Percentiles rank a stretch among this genome's conserved stretches.
Conservation (phyloP, 2,329 filamentous ascomycete species). For the Neonectria ditissima region DNA sequence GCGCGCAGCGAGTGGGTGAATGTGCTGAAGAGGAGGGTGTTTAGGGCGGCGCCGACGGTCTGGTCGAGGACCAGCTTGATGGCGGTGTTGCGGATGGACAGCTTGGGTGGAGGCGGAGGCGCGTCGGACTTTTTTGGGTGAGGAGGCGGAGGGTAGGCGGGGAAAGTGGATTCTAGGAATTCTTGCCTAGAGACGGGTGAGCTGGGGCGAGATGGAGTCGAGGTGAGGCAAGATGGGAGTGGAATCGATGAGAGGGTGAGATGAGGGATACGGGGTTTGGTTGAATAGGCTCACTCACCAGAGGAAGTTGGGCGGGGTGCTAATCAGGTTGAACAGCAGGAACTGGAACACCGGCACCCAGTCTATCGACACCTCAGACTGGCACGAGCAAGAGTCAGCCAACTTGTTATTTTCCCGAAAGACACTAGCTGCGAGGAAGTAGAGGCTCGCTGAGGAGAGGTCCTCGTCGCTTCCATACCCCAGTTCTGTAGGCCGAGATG, state of each 20-base stretch:
- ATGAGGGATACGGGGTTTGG: background rate
- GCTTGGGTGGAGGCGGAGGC: constrained; percentile 51
- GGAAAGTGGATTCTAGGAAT: constrained; percentile 80
- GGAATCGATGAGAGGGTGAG: background rate
- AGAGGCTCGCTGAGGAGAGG: background rate
- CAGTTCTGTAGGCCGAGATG: constrained; percentile 70
- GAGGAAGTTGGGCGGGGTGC: constrained; percentile 84
- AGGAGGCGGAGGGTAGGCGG: constrained; percentile 66
- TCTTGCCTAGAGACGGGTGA: constrained; percentile 69
- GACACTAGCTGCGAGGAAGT: background rate
- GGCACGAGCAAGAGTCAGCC: background rate
- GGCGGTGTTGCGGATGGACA: constrained; percentile 72
- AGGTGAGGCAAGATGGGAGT: constrained; percentile 9
- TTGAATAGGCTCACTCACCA: constrained; percentile 67
- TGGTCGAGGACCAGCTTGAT: constrained; percentile 78
- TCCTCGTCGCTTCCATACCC: constrained; percentile 59
- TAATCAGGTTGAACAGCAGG: constrained; percentile 77
- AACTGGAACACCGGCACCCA: constrained; percentile 80
- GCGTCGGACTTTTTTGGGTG: constrained; percentile 53
- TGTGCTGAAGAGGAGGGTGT: constrained; percentile 73
- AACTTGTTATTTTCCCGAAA: background rate
- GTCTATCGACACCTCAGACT: constrained; percentile 73
- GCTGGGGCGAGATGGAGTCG: background rate
- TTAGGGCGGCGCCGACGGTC: constrained; percentile 72
- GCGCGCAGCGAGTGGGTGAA: constrained; percentile 68